These are phyloP conservation scores for Trametes elegans DNA, from an alignment of 768 basidiomycete genomes.

Conservation along the genomic window DNA sequence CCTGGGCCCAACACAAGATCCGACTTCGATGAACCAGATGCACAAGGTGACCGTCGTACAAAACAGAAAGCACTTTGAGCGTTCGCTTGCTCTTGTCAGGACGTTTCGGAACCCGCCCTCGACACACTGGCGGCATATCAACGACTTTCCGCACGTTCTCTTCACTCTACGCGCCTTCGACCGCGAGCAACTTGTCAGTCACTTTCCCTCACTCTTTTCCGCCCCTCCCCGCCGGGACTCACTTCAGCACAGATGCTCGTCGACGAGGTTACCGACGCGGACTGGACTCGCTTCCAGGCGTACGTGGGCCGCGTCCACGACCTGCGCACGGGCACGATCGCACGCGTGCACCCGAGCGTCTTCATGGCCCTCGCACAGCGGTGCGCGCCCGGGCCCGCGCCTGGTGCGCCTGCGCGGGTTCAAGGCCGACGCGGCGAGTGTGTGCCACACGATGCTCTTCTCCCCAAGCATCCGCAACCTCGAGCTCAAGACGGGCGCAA, in stretches of 20 bases:
- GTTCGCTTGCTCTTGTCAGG: no score
- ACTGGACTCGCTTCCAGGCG: neutral
- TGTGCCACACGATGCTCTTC: constrained; percentile 2
- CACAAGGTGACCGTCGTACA: no score
- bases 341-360: neutral
- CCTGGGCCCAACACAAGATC: no score
- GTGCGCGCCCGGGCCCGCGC: neutral
- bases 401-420: neutral
- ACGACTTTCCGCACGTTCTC: no score
- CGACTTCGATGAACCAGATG: no score
- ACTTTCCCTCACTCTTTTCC: no score
- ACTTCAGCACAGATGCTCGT: neutral
- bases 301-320: neutral
- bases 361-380: neutral
- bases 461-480: neutral
- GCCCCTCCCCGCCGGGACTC: no score
- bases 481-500: neutral
- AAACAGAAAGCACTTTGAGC: no score
- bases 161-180: no score
- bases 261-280: neutral
- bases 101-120: no score
- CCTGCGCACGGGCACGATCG: neutral
- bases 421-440: neutral
- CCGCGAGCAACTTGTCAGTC: no score
- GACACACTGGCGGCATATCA: no score